Evolutionary conservation across 495 filamentous ascomycete species (phyloP).

Genomic region (Echria macrotheca): DNA sequence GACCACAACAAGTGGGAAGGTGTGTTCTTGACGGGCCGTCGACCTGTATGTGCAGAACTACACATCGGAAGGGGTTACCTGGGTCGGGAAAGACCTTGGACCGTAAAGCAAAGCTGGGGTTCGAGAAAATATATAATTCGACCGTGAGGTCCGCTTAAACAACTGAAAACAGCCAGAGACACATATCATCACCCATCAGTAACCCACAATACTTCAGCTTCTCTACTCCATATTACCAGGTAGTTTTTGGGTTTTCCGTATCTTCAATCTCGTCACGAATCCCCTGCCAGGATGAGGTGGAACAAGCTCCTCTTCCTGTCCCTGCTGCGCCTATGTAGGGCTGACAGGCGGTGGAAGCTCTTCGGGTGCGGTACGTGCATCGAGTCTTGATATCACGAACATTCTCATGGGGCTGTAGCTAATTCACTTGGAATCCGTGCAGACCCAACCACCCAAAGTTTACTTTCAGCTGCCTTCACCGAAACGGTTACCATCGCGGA

Average conservation of each 20-base stretch:
- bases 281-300: too few species aligned
- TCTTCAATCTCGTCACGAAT: too few species aligned
- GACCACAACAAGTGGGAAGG: too few species aligned
- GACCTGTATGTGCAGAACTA: too few species aligned
- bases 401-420: too few species aligned
- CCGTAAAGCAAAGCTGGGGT: too few species aligned
- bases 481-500: not conserved
- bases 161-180: not conserved
- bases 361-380: not conserved
- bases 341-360: not conserved
- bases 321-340: not conserved
- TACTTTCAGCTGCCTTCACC: not conserved
- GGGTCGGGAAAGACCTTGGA: too few species aligned
- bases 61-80: too few species aligned
- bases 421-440: not conserved
- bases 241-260: too few species aligned
- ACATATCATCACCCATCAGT: not conserved
- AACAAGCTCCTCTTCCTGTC: not conserved
- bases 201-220: not conserved
- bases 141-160: not conserved
- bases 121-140: not conserved
- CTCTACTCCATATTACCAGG: not conserved
- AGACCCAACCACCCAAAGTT: not conserved
- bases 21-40: too few species aligned
- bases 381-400: not conserved